Evolutionary conservation across 2,329 filamentous ascomycete species (phyloP), one percentile per base, ranked within the genome.

Genomic region (Rachicladosporium sp.): DNA sequence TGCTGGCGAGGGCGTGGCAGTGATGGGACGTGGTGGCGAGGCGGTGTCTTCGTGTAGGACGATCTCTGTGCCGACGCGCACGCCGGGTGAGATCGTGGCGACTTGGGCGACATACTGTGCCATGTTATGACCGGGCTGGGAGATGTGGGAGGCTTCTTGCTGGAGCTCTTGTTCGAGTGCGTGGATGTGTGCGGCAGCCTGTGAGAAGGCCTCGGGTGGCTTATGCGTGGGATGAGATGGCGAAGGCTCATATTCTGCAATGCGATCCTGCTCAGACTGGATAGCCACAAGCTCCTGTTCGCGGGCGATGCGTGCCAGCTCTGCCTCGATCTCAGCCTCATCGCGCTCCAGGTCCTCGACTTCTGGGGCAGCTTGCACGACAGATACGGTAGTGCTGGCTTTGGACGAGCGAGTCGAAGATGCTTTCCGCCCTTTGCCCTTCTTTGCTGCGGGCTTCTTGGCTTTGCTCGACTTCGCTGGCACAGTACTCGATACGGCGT

Each of bases 201-300:
- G 7, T 50, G 42, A 40, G 23, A 8, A 7, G 7, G 23, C 44
- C 36, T 15, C 48, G 40, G 48, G 44, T 27, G 23, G 23, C 23
- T 27, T 27, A 27, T 6, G 23, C 7, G 4, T 27, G 5, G 23
- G 23, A 27, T 27, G 23, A 43, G 52, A 54, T 5, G 59, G 58
- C n/a, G 59, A 54, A 0, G 55, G 49, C 39, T 60, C 56, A 45
- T 50, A 56, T 53, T 66, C 53, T 52, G 63, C 53, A 38, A 41
- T 33, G 10, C 46, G 44, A 23, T 55, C 54, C 34, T 57, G 55
- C 37, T 56, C 52, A 6, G 36, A 36, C 36, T 48, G 41, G 2
- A 55, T 37, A 27, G 46, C 43, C 4, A 36, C 40, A 6, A 37
- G 35, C 11, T 35, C 35, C 36, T 57, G 44, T 36, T 57, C 50